phyloP scores from a whole-genome alignment of 1,139 yeast genomes.

The Diutina rugosa region DNA sequence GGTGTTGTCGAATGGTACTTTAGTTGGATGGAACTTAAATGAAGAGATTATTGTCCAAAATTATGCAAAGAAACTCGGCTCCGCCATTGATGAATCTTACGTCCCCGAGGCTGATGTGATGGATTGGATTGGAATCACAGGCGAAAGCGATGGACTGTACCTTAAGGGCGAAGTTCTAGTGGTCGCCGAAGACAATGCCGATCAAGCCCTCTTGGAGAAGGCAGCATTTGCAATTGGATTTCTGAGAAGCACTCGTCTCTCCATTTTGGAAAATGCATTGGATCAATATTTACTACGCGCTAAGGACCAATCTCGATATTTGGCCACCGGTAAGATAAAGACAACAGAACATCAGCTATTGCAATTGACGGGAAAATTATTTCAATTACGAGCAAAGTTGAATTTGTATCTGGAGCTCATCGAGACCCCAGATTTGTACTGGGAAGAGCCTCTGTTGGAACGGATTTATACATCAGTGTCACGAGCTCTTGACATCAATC shows the following conservation, averaged over 20 bases:
- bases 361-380: constrained; percentile 58
- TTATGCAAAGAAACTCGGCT: background rate
- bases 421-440: constrained; percentile 85
- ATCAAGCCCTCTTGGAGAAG: constrained; percentile 51
- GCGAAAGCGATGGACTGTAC: constrained; percentile 18
- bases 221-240: constrained; percentile 85
- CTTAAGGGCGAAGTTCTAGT: constrained; percentile 62
- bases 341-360: constrained; percentile 53
- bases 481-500: constrained; percentile 57
- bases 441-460: constrained; percentile 85
- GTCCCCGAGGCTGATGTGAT: constrained; percentile 70
- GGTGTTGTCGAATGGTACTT: constrained; percentile 57
- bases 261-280: constrained; percentile 60
- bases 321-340: constrained; percentile 21
- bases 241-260: constrained; percentile 74
- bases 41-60: constrained; percentile 19
- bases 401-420: constrained; percentile 81
- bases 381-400: constrained; percentile 66
- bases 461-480: constrained; percentile 61
- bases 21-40: constrained; percentile 71
- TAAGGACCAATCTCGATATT: background rate
- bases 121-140: constrained; percentile 57
- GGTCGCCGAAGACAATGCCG: constrained; percentile 35
- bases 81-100: constrained; percentile 24
- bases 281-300: constrained; percentile 20